A percentile compares a stretch with the other conserved stretches of the same genome.
Conservation (phyloP, 192 early-diverging fungal genomes). For the Endogone sp. region DNA sequence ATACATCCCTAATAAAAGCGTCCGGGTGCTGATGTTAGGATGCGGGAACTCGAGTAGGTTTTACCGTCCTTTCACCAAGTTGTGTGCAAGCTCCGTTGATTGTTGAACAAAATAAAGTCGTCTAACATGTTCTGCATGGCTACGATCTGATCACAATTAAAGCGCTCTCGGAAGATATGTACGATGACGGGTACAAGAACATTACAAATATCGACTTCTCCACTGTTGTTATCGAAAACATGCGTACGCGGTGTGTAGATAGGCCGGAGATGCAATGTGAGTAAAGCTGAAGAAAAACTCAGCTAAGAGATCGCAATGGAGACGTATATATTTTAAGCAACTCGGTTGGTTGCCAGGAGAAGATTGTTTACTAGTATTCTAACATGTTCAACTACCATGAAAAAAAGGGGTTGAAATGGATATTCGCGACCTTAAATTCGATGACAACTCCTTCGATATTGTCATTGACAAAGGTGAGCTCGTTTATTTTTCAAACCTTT, state of each 20-base stretch:
- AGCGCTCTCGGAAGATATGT: slow-evolving; percentile 76
- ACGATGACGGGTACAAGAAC: slow-evolving; percentile 66
- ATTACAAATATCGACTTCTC: slow-evolving; percentile 83
- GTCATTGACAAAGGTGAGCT: slow-evolving; percentile 78
- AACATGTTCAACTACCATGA: too few species aligned
- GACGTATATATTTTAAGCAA: background rate
- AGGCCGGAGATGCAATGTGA: slow-evolving; percentile 55
- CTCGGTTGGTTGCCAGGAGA: too few species aligned
- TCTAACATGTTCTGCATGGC: background rate
- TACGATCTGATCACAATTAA: too few species aligned
- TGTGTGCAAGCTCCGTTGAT: background rate
- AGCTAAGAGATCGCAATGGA: too few species aligned
- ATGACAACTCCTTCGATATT: slow-evolving; percentile 59
- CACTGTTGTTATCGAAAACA: slow-evolving; percentile 70
- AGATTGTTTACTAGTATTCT: too few species aligned
- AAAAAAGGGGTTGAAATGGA: slow-evolving; percentile 66
- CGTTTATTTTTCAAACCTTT: background rate
- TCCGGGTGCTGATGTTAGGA: slow-evolving; percentile 77
- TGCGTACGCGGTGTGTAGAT: slow-evolving; percentile 52
- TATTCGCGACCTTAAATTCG: slow-evolving; percentile 66
- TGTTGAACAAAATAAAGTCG: background rate
- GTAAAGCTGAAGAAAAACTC: too few species aligned
- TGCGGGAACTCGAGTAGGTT: slow-evolving; percentile 75
- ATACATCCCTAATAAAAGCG: slow-evolving; percentile 46
- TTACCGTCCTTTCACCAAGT: background rate